Conservation (phyloP, 495 filamentous ascomycete genomes). For the Tricharina praecox region DNA sequence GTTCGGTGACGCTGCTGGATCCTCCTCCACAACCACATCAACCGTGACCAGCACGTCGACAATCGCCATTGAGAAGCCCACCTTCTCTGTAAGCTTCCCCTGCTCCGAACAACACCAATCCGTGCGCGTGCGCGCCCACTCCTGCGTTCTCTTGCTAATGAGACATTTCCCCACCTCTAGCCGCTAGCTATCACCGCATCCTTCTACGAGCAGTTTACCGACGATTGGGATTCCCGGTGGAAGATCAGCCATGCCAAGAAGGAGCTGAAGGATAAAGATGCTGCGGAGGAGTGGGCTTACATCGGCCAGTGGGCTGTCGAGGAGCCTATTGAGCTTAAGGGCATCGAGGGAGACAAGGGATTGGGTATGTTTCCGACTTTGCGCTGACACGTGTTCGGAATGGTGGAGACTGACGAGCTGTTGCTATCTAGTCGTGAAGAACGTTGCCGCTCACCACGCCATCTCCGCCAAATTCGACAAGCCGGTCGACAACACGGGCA, state of each 20-base stretch:
- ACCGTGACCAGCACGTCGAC: conserved; percentile 39
- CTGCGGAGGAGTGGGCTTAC: conserved; percentile 94
- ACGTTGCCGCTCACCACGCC: conserved; percentile 90
- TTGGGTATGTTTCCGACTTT: conserved; percentile 31
- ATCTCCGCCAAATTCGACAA: conserved; percentile 98
- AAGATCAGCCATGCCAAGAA: conserved; percentile 92
- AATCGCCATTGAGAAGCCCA: conserved; percentile 46
- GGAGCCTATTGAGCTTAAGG: conserved; percentile 82
- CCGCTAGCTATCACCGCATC: conserved; percentile 75
- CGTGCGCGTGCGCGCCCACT: too few relatives aligned
- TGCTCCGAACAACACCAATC: not conserved
- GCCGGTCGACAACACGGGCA: conserved; percentile 91
- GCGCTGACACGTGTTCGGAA: not conserved
- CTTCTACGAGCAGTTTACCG: conserved; percentile 96
- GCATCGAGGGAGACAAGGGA: conserved; percentile 89
- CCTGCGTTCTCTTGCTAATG: too few relatives aligned
- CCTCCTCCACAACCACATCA: conserved; percentile 19
- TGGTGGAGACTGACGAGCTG: conserved; percentile 9
- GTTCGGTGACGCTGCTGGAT: conserved; percentile 30
- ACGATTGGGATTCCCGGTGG: conserved; percentile 86
- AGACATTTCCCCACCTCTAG: conserved; percentile 31
- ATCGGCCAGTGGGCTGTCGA: conserved; percentile 94
- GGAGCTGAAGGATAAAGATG: conserved; percentile 51
- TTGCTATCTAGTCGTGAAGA: conserved; percentile 59
- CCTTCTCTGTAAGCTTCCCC: conserved; percentile 60